Evolutionary conservation across 2,329 filamentous ascomycete genomes (phyloP), one percentile per base, ranked within the genome.

Genomic region (Chaetomiaceae sp.): DNA sequence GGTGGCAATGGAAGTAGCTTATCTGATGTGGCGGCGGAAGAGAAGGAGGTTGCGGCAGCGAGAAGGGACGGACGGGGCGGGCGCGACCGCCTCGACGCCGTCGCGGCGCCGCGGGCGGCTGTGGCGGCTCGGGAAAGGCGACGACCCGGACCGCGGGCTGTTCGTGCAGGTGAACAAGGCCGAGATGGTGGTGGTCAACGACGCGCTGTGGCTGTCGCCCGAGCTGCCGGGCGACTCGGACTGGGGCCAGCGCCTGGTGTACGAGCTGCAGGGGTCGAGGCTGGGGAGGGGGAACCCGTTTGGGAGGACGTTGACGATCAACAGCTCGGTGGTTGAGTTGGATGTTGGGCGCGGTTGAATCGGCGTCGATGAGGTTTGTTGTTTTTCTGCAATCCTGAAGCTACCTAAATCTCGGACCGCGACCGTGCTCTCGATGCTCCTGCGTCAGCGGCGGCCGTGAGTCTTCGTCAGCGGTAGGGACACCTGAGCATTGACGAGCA

Each of bases 261-360:
- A 47, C 17, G 49, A 49, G 27, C 29, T 49, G 27, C 46, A 44
- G 35, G 42, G 49, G 12, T 41, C 39, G 35, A 20, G 42, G 38
- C 7, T 40, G 17, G 29, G 29, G 6, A 34, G 45, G 7, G 37
- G 40, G 19, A 30, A 42, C n/a, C 11, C 17, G n/a, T 24, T 27
- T 7, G 19, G 36, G n/a, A 24, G 46, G 18, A 11, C 41, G 0
- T 9, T 37, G 37, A 47, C 47, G 19, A 17, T 50, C 12, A 46
- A 53, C 17, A 50, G 42, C 30, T 46, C 45, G 34, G 18, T 53
- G 45, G 45, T 42, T 8, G 51, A 54, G 41, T 24, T 53, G 20
- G 45, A 48, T 6, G 45, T 29, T 6, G 45, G 34, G 15, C 19
- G 41, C 32, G 14, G 22, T 10, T 30, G 29, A 46, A 11, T 9